These are phyloP conservation scores for Zalaria obscura DNA, from an alignment of 2,329 filamentous ascomycete species.

Conservation along the genomic window DNA sequence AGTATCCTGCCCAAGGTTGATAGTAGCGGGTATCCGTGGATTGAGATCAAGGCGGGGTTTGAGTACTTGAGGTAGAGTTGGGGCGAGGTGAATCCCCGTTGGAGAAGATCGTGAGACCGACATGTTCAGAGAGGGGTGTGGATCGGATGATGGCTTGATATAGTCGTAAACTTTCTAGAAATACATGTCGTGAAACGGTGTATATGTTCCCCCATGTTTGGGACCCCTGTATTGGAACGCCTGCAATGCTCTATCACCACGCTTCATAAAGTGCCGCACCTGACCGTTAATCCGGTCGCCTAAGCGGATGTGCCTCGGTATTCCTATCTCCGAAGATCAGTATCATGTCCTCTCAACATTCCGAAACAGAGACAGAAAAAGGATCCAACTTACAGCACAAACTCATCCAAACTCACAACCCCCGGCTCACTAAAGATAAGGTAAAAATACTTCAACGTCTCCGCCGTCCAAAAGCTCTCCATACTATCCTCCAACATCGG, in stretches of 20 bases:
- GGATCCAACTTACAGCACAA: slow-evolving; percentile 2
- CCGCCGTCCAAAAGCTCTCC: slow-evolving; percentile 55
- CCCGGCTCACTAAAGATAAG: slow-evolving; percentile 47
- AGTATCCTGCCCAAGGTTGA: slow-evolving; percentile 15
- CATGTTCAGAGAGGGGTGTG: too few species aligned
- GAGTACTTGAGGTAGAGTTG: slow-evolving; percentile 9
- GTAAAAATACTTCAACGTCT: slow-evolving; percentile 55
- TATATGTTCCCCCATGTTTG: too few species aligned
- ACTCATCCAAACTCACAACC: slow-evolving; percentile 42
- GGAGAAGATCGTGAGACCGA: too few species aligned
- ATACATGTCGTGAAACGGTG: too few species aligned
- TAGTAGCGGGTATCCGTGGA: slow-evolving; percentile 12
- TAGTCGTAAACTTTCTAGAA: too few species aligned
- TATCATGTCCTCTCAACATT: neutral
- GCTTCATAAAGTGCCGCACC: neutral
- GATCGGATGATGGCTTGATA: too few species aligned
- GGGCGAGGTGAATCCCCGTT: too few species aligned
- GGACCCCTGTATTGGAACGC: neutral
- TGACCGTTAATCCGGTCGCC: neutral
- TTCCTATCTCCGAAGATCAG: neutral
- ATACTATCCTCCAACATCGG: slow-evolving; percentile 41
- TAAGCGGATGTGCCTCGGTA: slow-evolving; percentile 5
- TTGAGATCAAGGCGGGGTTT: slow-evolving; percentile 13
- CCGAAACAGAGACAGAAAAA: neutral
- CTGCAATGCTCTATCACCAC: neutral